Evolutionary conservation across 2,329 filamentous ascomycete genomes (phyloP).

Genomic region (Ascomycota sp.): DNA sequence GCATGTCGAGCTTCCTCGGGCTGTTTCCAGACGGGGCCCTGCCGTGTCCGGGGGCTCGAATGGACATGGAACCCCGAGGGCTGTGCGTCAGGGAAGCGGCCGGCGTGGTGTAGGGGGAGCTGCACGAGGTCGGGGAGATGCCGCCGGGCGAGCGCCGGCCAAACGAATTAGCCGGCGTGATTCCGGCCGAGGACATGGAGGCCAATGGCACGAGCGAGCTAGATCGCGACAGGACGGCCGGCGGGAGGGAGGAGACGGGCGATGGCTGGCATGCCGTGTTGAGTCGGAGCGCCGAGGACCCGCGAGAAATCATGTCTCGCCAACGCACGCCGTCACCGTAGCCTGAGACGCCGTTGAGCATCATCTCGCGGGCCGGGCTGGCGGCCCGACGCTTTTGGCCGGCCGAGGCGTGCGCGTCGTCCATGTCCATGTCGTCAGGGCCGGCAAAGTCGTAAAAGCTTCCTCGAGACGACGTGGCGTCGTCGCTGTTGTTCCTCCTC

Average conservation of each 20-base stretch:
- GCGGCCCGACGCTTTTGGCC: conserved; percentile 36
- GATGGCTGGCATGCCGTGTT: conserved; percentile 22
- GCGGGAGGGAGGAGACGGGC: conserved; percentile 23
- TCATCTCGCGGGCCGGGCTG: conserved; percentile 26
- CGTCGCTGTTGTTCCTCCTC: conserved; percentile 31
- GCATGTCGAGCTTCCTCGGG: conserved; percentile 31
- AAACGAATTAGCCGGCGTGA: conserved; percentile 22
- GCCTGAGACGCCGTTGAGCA: conserved; percentile 16
- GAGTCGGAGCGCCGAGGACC: conserved; percentile 30
- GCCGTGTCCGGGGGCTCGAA: conserved; percentile 19
- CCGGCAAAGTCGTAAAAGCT: conserved; percentile 20
- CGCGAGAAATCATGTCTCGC: conserved; percentile 25
- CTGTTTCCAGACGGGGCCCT: conserved; percentile 26
- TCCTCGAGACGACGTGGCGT: conserved; percentile 23
- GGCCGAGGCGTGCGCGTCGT: conserved; percentile 19
- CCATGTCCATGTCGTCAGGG: conserved; percentile 25
- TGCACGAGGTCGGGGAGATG: conserved; percentile 27
- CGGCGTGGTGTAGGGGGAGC: conserved; percentile 28
- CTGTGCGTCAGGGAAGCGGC: conserved; percentile 28
- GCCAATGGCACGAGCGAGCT: conserved; percentile 26
- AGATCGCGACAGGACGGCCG: conserved; percentile 17
- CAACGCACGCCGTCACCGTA: conserved; percentile 25
- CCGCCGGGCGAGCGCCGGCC: conserved; percentile 28
- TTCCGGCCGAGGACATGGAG: conserved; percentile 20
- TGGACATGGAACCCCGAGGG: conserved; percentile 23